phyloP scores from a whole-genome alignment of 2,329 filamentous ascomycete species.

The Onygenales sp. region DNA sequence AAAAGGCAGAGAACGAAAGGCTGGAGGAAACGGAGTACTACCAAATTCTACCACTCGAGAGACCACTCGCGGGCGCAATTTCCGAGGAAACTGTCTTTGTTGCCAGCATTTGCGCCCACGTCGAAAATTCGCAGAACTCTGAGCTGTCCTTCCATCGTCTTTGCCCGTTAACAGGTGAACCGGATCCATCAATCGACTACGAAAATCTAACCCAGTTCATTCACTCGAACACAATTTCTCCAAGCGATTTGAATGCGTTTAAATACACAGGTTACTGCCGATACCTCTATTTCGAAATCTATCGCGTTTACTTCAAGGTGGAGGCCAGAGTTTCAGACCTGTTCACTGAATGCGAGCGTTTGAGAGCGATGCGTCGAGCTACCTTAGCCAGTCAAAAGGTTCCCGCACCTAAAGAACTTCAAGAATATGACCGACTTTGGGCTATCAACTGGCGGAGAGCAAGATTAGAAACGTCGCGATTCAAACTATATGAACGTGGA shows the following conservation, averaged over 20 bases:
- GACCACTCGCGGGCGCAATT: neutral
- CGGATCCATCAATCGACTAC: conserved; percentile 9
- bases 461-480: no score
- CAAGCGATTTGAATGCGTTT: neutral
- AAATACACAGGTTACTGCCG: conserved; percentile 3
- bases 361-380: no score
- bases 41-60: no score
- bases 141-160: neutral
- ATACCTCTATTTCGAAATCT: conserved; percentile 5
- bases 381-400: no score
- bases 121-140: neutral
- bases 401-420: no score
- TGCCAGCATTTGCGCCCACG: neutral
- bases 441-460: no score
- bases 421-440: no score
- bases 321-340: neutral
- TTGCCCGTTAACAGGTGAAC: conserved; percentile 6
- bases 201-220: conserved; percentile 2
- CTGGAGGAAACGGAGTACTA: no score
- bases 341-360: neutral
- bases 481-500: no score
- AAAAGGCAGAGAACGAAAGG: no score
- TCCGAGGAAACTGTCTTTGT: neutral
- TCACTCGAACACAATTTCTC: neutral
- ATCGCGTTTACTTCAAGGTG: neutral